These are phyloP conservation scores for Talaromyces nanjingensis DNA, from an alignment of 495 filamentous ascomycete species.

Conservation along the genomic window DNA sequence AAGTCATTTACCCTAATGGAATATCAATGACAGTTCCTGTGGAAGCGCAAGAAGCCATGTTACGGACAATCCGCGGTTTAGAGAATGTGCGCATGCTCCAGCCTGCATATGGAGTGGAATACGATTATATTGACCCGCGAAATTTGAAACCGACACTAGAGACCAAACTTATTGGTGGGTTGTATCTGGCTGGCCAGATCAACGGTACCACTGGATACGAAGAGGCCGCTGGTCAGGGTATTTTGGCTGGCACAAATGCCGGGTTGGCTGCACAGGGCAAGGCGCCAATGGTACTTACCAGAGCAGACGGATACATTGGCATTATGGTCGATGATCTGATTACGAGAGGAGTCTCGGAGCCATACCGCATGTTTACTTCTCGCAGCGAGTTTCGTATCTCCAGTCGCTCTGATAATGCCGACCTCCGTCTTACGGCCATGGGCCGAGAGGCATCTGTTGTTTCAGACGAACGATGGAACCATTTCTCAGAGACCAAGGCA, in stretches of 20 bases:
- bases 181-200: constrained; percentile 94
- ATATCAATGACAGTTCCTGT: constrained; percentile 94
- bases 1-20: constrained; percentile 93
- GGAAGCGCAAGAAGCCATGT: constrained; percentile 73
- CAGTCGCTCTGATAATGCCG: constrained; percentile 87
- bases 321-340: constrained; percentile 99
- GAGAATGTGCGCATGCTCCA: constrained; percentile 92
- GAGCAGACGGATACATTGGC: constrained; percentile 91
- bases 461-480: constrained; percentile 66
- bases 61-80: constrained; percentile 77
- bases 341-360: constrained; percentile 94
- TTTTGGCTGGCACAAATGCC: constrained; percentile 90
- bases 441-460: constrained; percentile 75
- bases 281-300: constrained; percentile 56
- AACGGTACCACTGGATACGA: constrained; percentile 98
- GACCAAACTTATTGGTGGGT: constrained; percentile 82
- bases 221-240: constrained; percentile 89
- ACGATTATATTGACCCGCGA: constrained; percentile 96
- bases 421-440: constrained; percentile 73
- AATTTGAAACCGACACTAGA: constrained; percentile 80
- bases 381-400: constrained; percentile 93
- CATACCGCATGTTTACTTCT: constrained; percentile 98
- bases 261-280: constrained; percentile 67
- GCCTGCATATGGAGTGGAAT: constrained; percentile 95
- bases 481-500: constrained; percentile 53